Base-by-base conservation (phyloP, 2,329 filamentous ascomycete species). In the Seiridium cupressi region DNA sequence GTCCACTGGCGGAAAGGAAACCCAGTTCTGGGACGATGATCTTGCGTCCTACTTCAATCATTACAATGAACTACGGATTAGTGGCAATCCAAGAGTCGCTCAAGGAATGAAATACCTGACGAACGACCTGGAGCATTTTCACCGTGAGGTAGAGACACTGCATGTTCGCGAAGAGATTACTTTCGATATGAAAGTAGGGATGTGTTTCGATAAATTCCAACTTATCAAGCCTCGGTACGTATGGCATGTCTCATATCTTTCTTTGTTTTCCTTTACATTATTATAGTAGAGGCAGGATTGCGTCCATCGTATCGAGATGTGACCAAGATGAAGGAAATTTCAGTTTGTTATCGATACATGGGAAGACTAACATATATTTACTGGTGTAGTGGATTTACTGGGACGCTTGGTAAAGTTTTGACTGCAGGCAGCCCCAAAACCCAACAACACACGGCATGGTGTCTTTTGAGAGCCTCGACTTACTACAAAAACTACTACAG, bases 401-500 rank as follows among this genome's bases (percentile, higher is more conserved):
- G 70, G 40, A 65, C 68, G 5, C 63, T 75, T 3, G 62, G 60
- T 7, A 57, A 58, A 0, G n/a, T 69, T 72, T 63, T 81, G 4
- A 68, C 71, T 10, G 69, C 70, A 42, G 61, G 62, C 1, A 65
- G 66, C 48, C 61, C 72, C 4, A 48, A 61, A 1, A 63, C 68
- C 5, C 59, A 67, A 0, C 71, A 72, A 1, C 58, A 74, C 9
- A 77, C 74, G 34, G 68, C 64, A 3, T 86, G 82, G 82, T 73
- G 76, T 3, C 68, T 83, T 3, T 69, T 85, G 13, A 82, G 83
- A 60, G 84, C 83, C 0, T 84, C 82, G 1, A 72, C 72, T 3
- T 70, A 76, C 3, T 85, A 83, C 66, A 77, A 76, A 47, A 46
- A 72, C n/a, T 75, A 71, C 42, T 73, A 76, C 63, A 55, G 61